Conservation (phyloP, 148 eudicot genomes). For the Cornus suecica region DNA sequence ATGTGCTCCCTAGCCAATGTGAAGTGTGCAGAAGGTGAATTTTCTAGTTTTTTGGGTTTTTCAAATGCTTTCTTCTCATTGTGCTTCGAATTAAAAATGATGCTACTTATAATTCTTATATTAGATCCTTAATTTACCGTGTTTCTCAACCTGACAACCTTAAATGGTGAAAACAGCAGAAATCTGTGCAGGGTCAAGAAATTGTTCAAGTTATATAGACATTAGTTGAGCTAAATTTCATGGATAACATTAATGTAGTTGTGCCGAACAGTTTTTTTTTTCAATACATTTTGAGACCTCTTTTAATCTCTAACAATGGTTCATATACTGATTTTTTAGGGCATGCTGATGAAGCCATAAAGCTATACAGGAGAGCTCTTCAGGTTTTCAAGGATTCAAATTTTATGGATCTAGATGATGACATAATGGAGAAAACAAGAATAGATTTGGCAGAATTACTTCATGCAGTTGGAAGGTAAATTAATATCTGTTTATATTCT, state of each 20-base stretch:
- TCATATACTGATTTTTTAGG: conserved; percentile 34
- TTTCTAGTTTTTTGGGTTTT: conserved; percentile 4
- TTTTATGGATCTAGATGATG: conserved; percentile 50
- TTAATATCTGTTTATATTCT: neutral
- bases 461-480: conserved; percentile 79
- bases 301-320: neutral
- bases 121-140: no score
- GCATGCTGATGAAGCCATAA: conserved; percentile 68
- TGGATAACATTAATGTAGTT: neutral
- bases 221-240: neutral
- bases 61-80: neutral
- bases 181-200: no score
- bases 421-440: conserved; percentile 65
- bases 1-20: conserved; percentile 74
- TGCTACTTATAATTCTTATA: no score
- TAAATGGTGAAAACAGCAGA: no score
- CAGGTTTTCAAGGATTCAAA: conserved; percentile 48
- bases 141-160: no score
- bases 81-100: neutral
- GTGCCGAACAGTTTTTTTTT: neutral
- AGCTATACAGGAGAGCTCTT: conserved; percentile 63
- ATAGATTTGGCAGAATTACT: conserved; percentile 84
- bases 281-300: neutral
- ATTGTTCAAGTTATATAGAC: neutral
- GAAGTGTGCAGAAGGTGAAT: conserved; percentile 84